A percentile compares a stretch with the other conserved stretches of the same genome.
phyloP scores from a whole-genome alignment of 2,329 filamentous ascomycete genomes.

The Aureobasidium sp. region DNA sequence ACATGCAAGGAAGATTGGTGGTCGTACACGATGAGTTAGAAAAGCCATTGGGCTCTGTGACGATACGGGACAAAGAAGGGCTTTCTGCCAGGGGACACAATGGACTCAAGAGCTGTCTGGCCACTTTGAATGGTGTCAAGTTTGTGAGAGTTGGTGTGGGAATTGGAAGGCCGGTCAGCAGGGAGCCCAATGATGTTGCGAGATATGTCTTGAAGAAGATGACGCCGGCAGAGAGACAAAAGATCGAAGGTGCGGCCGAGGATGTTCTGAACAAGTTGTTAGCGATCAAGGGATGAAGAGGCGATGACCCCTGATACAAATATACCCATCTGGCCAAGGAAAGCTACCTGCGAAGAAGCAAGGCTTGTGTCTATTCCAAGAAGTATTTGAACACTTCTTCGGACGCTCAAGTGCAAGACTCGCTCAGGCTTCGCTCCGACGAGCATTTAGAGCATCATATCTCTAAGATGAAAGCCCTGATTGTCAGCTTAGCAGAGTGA shows the following conservation, averaged over 20 bases:
- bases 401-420: not conserved
- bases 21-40: conserved; percentile 89
- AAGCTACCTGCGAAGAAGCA: not conserved
- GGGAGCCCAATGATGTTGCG: conserved; percentile 61
- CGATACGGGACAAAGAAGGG: conserved; percentile 48
- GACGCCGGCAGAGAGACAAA: conserved; percentile 42
- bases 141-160: conserved; percentile 64
- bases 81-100: conserved; percentile 41
- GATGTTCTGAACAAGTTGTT: conserved; percentile 33
- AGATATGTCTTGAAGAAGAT: conserved; percentile 71
- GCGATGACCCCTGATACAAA: not conserved
- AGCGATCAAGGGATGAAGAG: conserved; percentile 21
- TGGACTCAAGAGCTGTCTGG: conserved; percentile 56
- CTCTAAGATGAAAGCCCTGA: not conserved
- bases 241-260: conserved; percentile 26
- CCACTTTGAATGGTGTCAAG: conserved; percentile 84
- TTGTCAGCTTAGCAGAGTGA: not conserved
- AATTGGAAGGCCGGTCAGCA: conserved; percentile 71
- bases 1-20: conserved; percentile 50
- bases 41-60: conserved; percentile 58
- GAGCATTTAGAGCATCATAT: not conserved
- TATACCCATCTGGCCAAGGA: not conserved
- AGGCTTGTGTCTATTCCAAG: not conserved
- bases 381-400: not conserved
- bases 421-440: not conserved